phyloP scores from a whole-genome alignment of 2,329 filamentous ascomycete genomes.

The Magnaporthiopsis incrustans region DNA sequence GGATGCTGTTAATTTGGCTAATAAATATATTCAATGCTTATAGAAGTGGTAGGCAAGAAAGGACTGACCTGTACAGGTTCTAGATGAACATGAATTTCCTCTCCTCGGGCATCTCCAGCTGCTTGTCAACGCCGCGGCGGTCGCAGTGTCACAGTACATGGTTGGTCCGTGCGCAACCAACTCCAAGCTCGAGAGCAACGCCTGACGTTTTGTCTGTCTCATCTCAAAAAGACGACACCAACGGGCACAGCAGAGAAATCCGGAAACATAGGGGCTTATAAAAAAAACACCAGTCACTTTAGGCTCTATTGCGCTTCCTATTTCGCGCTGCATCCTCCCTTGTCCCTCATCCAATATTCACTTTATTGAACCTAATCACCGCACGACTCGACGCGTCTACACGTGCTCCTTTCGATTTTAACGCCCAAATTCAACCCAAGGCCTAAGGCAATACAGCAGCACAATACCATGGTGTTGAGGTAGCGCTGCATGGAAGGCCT shows the following conservation, averaged over 20 bases:
- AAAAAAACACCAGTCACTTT: not conserved
- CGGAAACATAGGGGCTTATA: not conserved
- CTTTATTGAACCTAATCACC: not conserved
- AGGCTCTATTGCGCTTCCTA: no score
- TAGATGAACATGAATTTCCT: no score
- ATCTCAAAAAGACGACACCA: no score
- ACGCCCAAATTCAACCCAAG: not conserved
- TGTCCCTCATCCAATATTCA: not conserved
- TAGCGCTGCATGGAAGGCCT: slow-evolving; percentile 1
- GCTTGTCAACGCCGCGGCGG: no score
- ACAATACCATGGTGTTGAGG: not conserved
- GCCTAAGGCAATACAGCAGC: not conserved
- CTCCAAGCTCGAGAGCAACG: no score
- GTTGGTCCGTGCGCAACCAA: no score
- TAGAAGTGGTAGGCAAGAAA: not conserved
- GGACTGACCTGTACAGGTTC: not conserved
- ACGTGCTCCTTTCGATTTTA: not conserved
- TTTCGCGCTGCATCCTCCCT: not conserved
- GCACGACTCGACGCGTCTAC: not conserved
- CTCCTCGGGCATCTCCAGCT: no score
- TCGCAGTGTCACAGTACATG: no score
- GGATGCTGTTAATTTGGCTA: not conserved
- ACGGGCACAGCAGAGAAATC: not conserved
- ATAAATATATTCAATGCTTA: not conserved
- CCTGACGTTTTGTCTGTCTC: no score